Evolutionary conservation across 2,329 filamentous ascomycete species (phyloP), one percentile per base, ranked within the genome.

Genomic region (Ophiostoma perfectum): DNA sequence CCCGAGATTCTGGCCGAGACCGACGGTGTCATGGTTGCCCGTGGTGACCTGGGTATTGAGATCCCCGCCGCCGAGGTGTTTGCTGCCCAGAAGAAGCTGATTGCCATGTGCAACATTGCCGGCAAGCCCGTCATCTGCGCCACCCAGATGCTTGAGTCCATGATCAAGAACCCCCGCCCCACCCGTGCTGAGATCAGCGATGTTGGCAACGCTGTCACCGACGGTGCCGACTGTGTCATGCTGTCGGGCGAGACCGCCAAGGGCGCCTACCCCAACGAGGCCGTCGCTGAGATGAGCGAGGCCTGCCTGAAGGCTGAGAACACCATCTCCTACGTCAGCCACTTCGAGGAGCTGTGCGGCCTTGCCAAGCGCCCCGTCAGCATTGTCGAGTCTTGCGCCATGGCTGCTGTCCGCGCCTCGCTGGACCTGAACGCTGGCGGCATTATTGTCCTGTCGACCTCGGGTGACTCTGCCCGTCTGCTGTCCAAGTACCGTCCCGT

Each of bases 41-140:
- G 95, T 88, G 95, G 95, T 83, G 95, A 98, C 78, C 84, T 97
- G 73, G 95, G 95, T 84, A 99, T 99, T 76, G 95, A 99, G 83
- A 99, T 99, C 75, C 94, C 95, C 65, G 94, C 95, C 71, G 92
- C 94, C 73, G 95, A 99, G 86, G 95, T 99, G 74, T 99, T 99
- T 81, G 92, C 96, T 74, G 95, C 95, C 69, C 95, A 99, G 86
- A 99, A 99, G 90, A 99, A 99, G 92, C 93, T 99, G 87, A 99
- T 99, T 81, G 93, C 95, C 82, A 98, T 98, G 89, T 99, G 95
- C 88, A 99, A 99, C 86, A 89, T 97, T 78, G 93, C 93, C 74
- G 95, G 95, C 81, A 99, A 99, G 87, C 95, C 95, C 74, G 93
- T 94, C 80, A 97, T 99, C 79, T 98, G 94, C 82, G 95, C 95